Evolutionary conservation across 2,329 filamentous ascomycete species (phyloP).

Genomic region (Penicillium sp.): DNA sequence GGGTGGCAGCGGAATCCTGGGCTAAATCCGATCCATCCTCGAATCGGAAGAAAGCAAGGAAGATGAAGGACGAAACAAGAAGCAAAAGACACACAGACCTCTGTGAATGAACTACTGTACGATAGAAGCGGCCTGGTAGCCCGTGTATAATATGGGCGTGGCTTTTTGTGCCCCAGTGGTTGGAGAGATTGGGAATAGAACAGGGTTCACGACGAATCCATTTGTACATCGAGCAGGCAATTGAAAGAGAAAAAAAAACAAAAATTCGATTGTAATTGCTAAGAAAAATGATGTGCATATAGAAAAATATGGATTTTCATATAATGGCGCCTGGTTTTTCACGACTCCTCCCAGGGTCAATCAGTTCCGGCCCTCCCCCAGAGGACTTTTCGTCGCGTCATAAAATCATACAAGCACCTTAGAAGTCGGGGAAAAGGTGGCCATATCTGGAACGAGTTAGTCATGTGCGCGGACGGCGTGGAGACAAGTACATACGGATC

Average conservation of each 20-base stretch:
- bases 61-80: constrained; percentile 8
- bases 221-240: constrained; percentile 20
- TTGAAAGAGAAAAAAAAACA: constrained; percentile 15
- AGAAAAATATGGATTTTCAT: constrained; percentile 17
- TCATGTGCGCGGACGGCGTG: not conserved
- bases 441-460: constrained; percentile 57
- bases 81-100: constrained; percentile 8
- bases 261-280: constrained; percentile 26
- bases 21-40: not conserved
- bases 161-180: constrained; percentile 13
- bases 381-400: constrained; percentile 33
- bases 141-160: constrained; percentile 28
- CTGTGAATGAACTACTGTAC: constrained; percentile 21
- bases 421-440: constrained; percentile 75
- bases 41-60: constrained; percentile 2
- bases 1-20: constrained; percentile 8
- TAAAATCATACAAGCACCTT: constrained; percentile 39
- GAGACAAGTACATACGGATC: constrained; percentile 71
- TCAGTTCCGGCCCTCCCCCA: constrained; percentile 19
- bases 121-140: constrained; percentile 25
- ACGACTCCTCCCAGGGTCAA: constrained; percentile 19
- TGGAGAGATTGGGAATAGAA: constrained; percentile 12
- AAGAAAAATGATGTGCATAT: constrained; percentile 18
- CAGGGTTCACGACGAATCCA: constrained; percentile 6
- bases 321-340: constrained; percentile 21